A percentile compares a stretch with the other conserved stretches of the same genome.
phyloP scores from a whole-genome alignment of 2,329 filamentous ascomycete species.

The Ophiostoma tasmaniense region DNA sequence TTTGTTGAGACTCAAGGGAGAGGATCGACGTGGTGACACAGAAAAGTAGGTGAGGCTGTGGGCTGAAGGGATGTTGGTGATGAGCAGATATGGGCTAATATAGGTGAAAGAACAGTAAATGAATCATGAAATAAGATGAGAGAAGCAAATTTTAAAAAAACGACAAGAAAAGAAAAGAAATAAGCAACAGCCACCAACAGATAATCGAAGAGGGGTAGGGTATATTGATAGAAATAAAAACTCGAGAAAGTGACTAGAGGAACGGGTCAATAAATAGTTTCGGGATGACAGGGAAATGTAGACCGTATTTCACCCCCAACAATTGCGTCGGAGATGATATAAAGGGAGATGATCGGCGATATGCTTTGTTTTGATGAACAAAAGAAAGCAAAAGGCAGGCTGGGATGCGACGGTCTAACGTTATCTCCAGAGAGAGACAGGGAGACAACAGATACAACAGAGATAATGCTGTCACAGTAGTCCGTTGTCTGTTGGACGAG shows the following conservation, averaged over 20 bases:
- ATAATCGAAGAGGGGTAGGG: not conserved
- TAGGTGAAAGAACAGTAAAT: not conserved
- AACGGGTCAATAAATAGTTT: not conserved
- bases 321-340: not conserved
- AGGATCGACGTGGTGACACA: not conserved
- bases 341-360: not conserved
- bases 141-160: not conserved
- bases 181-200: conserved; percentile 4
- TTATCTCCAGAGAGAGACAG: not conserved
- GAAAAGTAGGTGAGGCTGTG: conserved; percentile 2
- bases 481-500: not conserved
- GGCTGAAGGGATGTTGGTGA: not conserved
- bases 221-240: not conserved
- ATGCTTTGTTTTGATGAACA: not conserved
- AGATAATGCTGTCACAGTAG: not conserved
- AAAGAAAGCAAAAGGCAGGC: not conserved
- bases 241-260: not conserved
- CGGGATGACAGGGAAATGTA: not conserved
- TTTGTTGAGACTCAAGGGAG: not conserved
- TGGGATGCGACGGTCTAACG: not conserved
- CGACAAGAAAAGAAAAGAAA: not conserved
- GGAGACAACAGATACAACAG: not conserved
- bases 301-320: not conserved
- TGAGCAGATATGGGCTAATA: not conserved
- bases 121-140: not conserved